Evolutionary conservation across 257 asterid species (phyloP).

Genomic region (Scutellaria barbata): DNA sequence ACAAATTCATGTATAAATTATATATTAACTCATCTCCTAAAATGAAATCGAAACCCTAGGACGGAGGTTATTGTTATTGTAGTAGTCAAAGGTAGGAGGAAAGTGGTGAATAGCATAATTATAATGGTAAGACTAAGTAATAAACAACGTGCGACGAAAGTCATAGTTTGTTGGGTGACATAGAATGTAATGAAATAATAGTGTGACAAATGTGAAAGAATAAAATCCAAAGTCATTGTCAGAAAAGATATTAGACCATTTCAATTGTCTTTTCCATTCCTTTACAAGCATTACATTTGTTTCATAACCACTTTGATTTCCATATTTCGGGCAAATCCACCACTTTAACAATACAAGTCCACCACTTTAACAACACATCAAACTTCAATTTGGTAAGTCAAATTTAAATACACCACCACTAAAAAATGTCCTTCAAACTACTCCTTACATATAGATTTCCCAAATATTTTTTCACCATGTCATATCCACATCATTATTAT

Average conservation of each 20-base stretch:
- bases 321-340: slow-evolving; percentile 10
- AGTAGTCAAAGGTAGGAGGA: neutral
- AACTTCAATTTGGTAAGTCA: neutral
- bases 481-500: no score
- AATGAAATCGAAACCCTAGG: no score
- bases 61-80: no score
- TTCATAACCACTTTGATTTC: slow-evolving; percentile 20
- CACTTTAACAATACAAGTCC: no score
- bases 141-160: neutral
- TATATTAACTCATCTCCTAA: no score
- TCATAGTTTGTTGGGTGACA: neutral
- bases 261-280: neutral
- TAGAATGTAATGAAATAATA: neutral
- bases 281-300: neutral
- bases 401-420: neutral
- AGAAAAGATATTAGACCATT: slow-evolving; percentile 13
- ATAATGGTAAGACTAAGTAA: neutral
- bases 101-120: neutral
- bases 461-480: no score
- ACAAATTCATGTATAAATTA: no score
- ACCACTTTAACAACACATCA: neutral
- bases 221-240: slow-evolving; percentile 25
- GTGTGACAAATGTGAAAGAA: neutral
- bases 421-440: neutral
- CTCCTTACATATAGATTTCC: no score